Evolutionary conservation across 371 early-diverging fungal genomes (phyloP).

Genomic region (Mucor racemosus): DNA sequence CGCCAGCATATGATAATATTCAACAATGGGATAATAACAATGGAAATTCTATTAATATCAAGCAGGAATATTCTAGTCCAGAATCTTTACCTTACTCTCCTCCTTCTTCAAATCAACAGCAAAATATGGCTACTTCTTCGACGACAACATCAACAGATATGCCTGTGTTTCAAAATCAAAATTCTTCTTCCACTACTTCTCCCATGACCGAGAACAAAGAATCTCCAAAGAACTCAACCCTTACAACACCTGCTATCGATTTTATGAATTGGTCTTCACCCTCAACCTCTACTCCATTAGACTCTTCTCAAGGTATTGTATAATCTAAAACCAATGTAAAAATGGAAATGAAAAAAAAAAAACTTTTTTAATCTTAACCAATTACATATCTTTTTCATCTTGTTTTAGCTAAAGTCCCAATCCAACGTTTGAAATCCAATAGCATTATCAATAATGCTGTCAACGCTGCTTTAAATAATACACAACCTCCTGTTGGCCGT

Average conservation of each 20-base stretch:
- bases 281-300: not conserved
- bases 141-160: conserved; percentile 7
- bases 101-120: conserved; percentile 14
- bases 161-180: not conserved
- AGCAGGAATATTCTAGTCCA: conserved; percentile 13
- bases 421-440: conserved; percentile 31
- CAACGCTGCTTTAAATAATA: not conserved
- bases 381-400: conserved; percentile 1
- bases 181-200: not conserved
- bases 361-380: conserved; percentile 12
- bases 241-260: conserved; percentile 17
- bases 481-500: conserved; percentile 28
- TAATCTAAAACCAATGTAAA: too few relatives aligned
- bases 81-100: conserved; percentile 19
- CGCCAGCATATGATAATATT: not conserved
- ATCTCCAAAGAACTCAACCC: not conserved
- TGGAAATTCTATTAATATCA: not conserved
- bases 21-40: not conserved
- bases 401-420: conserved; percentile 42
- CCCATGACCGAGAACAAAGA: conserved; percentile 5
- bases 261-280: conserved; percentile 15
- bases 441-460: not conserved
- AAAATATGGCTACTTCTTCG: conserved; percentile 4
- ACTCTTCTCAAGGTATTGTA: not conserved
- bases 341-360: too few relatives aligned